phyloP scores from a whole-genome alignment of 2,329 filamentous ascomycete species.

The Botrytis sinoallii region DNA sequence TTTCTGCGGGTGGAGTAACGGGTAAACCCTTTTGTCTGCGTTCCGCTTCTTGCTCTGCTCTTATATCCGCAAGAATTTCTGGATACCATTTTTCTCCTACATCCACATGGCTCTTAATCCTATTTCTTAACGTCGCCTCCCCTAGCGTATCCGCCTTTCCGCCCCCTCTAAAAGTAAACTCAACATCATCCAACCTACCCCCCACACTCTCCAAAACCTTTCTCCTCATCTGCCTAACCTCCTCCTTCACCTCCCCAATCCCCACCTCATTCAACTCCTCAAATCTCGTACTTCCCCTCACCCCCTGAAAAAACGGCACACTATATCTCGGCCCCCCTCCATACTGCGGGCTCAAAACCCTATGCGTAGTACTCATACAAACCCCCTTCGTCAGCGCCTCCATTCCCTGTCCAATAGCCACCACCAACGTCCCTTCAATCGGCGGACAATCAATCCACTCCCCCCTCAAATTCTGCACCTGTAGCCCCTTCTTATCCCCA shows the following conservation, averaged over 20 bases:
- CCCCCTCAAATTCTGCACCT: constrained; percentile 77
- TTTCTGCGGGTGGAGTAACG: constrained; percentile 14
- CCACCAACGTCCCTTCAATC: constrained; percentile 72
- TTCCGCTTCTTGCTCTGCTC: constrained; percentile 53
- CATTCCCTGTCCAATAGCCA: constrained; percentile 82
- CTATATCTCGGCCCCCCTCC: constrained; percentile 72
- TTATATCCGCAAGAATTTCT: constrained; percentile 52
- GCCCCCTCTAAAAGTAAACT: constrained; percentile 78
- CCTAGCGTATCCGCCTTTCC: constrained; percentile 63
- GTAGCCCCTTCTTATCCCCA: constrained; percentile 69
- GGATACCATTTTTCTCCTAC: constrained; percentile 81
- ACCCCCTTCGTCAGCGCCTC: constrained; percentile 83
- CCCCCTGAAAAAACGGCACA: constrained; percentile 86
- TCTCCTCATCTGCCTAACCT: constrained; percentile 59
- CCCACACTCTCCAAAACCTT: constrained; percentile 55
- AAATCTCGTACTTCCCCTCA: constrained; percentile 74
- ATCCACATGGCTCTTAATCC: constrained; percentile 83
- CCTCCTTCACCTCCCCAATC: constrained; percentile 51
- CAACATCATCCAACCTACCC: constrained; percentile 67
- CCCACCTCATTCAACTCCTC: constrained; percentile 54
- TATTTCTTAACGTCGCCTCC: constrained; percentile 79
- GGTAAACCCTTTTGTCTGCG: constrained; percentile 28
- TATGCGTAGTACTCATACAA: constrained; percentile 77
- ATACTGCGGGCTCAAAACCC: constrained; percentile 70
- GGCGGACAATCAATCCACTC: constrained; percentile 82